These are phyloP conservation scores for Lentinula edodes DNA, from an alignment of 768 basidiomycete genomes.

Conservation along the genomic window DNA sequence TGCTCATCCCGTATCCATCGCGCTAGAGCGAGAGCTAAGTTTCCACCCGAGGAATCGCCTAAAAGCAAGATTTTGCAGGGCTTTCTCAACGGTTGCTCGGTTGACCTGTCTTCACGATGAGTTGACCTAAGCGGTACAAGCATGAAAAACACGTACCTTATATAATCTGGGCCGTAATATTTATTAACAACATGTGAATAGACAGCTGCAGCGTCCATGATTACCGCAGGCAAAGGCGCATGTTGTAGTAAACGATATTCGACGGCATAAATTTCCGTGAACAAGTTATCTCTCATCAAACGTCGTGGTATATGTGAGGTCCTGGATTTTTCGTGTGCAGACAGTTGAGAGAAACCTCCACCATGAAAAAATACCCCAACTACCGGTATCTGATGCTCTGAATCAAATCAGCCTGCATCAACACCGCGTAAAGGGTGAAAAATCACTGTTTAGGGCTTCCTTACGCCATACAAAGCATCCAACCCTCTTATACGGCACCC, in stretches of 20 bases:
- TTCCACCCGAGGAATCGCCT: conserved; percentile 53
- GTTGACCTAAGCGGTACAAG: neutral
- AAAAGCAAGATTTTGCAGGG: conserved; percentile 38
- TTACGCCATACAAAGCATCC: conserved; percentile 48
- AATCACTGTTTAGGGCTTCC: conserved; percentile 11
- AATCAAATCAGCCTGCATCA: conserved; percentile 18
- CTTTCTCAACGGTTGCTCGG: neutral
- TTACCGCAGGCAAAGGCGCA: conserved; percentile 47
- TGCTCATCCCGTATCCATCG: conserved; percentile 51
- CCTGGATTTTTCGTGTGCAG: conserved; percentile 41
- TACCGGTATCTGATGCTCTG: conserved; percentile 23
- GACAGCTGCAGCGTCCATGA: conserved; percentile 48
- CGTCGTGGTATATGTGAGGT: conserved; percentile 45
- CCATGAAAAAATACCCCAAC: conserved; percentile 51
- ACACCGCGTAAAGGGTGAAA: neutral
- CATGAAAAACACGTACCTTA: neutral
- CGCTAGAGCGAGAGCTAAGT: conserved; percentile 43
- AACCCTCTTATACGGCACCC: conserved; percentile 34
- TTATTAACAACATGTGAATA: conserved; percentile 40
- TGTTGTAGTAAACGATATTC: conserved; percentile 50
- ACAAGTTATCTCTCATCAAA: conserved; percentile 27
- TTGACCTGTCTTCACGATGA: neutral
- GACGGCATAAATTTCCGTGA: conserved; percentile 36
- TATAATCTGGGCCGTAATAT: conserved; percentile 12
- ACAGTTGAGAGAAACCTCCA: conserved; percentile 55